phyloP scores from a whole-genome alignment of 208 protist genomes.

The Trypanosoma avium region DNA sequence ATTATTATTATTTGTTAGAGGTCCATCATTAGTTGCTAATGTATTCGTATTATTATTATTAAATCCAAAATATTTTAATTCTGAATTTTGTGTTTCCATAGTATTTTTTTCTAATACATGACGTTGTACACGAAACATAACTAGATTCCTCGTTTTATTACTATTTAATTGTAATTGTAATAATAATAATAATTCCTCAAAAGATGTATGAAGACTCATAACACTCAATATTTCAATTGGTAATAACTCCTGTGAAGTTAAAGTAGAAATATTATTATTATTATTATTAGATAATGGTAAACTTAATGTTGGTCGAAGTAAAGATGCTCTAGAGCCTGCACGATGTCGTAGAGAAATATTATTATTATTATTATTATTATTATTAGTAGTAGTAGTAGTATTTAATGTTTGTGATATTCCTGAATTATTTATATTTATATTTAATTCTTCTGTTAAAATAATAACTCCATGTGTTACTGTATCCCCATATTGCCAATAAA shows the following conservation, averaged over 20 bases:
- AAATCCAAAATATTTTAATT: not conserved
- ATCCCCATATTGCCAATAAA: constrained; percentile 50
- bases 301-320: not conserved
- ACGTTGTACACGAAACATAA: constrained; percentile 5
- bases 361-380: not conserved
- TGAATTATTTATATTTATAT: not conserved
- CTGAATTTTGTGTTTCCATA: not conserved
- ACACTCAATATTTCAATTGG: constrained; percentile 45
- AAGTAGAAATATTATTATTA: not conserved
- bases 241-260: constrained; percentile 4
- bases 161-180: not conserved
- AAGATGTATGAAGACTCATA: not conserved
- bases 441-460: constrained; percentile 7
- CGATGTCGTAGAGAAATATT: not conserved
- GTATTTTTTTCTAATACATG: not conserved
- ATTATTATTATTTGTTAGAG: too few species aligned
- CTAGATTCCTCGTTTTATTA: not conserved
- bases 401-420: not conserved
- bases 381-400: not conserved
- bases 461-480: constrained; percentile 46
- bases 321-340: not conserved
- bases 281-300: not conserved
- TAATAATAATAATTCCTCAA: not conserved
- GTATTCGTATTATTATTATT: too few species aligned
- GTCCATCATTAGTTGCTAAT: too few species aligned